phyloP scores from a whole-genome alignment of 495 filamentous ascomycete species.

The Chaetomium tenue region DNA sequence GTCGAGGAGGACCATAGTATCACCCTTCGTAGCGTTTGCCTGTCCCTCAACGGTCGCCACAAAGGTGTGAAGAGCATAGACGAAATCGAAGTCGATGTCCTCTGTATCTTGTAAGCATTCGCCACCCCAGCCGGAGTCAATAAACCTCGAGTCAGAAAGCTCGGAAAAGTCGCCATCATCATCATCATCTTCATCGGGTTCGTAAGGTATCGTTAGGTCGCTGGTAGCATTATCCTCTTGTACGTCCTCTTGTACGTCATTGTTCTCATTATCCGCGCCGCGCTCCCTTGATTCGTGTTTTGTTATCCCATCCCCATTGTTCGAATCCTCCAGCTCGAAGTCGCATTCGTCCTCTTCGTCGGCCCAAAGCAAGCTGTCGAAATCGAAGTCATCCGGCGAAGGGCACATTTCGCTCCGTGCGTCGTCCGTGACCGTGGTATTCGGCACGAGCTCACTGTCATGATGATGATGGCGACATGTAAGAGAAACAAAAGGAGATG shows the following conservation, averaged over 20 bases:
- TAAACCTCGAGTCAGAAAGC: conserved; percentile 54
- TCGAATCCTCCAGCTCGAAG: background rate
- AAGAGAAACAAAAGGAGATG: conserved; percentile 22
- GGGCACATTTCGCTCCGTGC: conserved; percentile 21
- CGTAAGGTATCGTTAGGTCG: conserved; percentile 38
- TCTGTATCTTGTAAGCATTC: conserved; percentile 83
- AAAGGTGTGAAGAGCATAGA: conserved; percentile 97
- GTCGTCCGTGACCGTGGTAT: conserved; percentile 29
- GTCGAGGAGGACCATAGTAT: conserved; percentile 99
- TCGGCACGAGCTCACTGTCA: conserved; percentile 56
- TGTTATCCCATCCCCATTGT: background rate
- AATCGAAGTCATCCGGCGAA: conserved; percentile 11
- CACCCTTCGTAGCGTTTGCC: conserved; percentile 96
- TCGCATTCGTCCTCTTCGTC: conserved; percentile 24
- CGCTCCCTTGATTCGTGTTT: background rate
- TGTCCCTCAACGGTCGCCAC: conserved; percentile 97
- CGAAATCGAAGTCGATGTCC: conserved; percentile 99
- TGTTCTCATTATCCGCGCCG: conserved; percentile 17
- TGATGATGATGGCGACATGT: conserved; percentile 59
- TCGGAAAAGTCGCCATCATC: conserved; percentile 46
- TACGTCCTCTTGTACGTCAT: conserved; percentile 13
- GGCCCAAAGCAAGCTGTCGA: background rate
- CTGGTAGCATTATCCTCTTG: conserved; percentile 17
- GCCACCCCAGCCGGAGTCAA: conserved; percentile 68
- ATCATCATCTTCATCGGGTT: conserved; percentile 41